Evolutionary conservation across 2,329 filamentous ascomycete species (phyloP), one percentile per base, ranked within the genome.

Genomic region (Ophiostoma perfectum): DNA sequence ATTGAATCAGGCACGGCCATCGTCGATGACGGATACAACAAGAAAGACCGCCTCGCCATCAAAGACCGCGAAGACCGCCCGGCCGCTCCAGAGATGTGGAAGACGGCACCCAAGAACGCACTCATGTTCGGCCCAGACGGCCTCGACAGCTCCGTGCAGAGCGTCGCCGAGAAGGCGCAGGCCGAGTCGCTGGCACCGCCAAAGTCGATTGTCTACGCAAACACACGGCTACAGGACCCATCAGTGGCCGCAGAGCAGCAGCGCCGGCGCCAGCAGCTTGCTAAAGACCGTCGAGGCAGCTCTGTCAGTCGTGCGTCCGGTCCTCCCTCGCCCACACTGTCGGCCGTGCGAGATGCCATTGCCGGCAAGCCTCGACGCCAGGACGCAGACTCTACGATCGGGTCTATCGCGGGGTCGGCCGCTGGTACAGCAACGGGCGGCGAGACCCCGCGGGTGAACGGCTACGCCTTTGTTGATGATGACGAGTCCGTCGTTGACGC

Each of bases 391-490:
- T 86, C 86, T 5, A 81, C 78, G 4, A 77, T 81, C 9, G 66
- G 66, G 3, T 70, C 68, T 1, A 7, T 62, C 11, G 58, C 58
- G 5, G 58, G 58, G 14, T 62, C 58, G 4, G 38, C 27, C 14
- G 64, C 60, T 2, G 69, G 70, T 2, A 68, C 71, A 41, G 49
- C 69, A 1, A 38, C 42, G 16, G 90, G 89, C 16, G 84, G 83
- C 69, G 93, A 96, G 77, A 98, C 94, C 0, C 95, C 94, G 0
- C 85, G 92, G 2, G 91, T 98, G 0, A 96, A 96, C 71, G 95
- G 95, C 1, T 99, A 97, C 77, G 86, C 92, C 0, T 98, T 97
- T 78, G 93, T 99, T 47, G 93, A 97, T 73, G 92, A 96, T 68
- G 90, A 90, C 1, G 75, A 82, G 38, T 18, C 41, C 66, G 81